Conservation (phyloP, 164 flowering plant species). For the Magnolia kwangsiensis region DNA sequence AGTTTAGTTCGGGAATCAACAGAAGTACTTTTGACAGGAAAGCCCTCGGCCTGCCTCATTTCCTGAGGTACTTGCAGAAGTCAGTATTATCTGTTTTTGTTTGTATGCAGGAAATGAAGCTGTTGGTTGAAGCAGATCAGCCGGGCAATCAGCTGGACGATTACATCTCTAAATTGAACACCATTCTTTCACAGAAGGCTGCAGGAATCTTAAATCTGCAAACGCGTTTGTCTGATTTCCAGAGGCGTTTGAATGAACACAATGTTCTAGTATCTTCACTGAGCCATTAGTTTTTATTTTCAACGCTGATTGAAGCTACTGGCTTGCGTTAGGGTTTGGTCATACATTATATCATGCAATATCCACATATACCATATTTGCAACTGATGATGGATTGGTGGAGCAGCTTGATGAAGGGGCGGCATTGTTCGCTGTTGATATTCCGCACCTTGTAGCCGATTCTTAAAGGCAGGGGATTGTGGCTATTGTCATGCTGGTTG, state of each 20-base stretch:
- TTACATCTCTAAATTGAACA: slow-evolving; percentile 77
- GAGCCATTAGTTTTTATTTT: slow-evolving; percentile 1
- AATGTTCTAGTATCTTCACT: slow-evolving; percentile 51
- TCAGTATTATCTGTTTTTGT: neutral
- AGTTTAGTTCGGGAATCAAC: too few relatives aligned
- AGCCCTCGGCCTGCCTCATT: too few relatives aligned
- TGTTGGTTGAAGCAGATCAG: slow-evolving; percentile 90
- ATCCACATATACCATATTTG: neutral
- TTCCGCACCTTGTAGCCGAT: neutral
- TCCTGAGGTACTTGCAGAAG: too few relatives aligned
- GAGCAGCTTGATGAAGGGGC: neutral
- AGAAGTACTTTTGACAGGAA: too few relatives aligned
- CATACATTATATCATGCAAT: neutral
- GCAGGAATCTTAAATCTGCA: slow-evolving; percentile 89
- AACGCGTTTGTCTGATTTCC: slow-evolving; percentile 91
- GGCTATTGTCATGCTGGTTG: neutral
- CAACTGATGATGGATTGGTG: neutral
- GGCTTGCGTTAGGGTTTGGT: slow-evolving; percentile 13
- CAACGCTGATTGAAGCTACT: slow-evolving; percentile 46
- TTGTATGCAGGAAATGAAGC: slow-evolving; percentile 81
- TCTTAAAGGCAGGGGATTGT: neutral
- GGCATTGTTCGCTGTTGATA: neutral
- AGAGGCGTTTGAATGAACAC: slow-evolving; percentile 85
- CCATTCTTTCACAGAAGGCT: slow-evolving; percentile 90
- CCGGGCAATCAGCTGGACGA: slow-evolving; percentile 94